Evolutionary conservation across 140 eudicot genomes (phyloP).

Genomic region (Senecio squalidus): DNA sequence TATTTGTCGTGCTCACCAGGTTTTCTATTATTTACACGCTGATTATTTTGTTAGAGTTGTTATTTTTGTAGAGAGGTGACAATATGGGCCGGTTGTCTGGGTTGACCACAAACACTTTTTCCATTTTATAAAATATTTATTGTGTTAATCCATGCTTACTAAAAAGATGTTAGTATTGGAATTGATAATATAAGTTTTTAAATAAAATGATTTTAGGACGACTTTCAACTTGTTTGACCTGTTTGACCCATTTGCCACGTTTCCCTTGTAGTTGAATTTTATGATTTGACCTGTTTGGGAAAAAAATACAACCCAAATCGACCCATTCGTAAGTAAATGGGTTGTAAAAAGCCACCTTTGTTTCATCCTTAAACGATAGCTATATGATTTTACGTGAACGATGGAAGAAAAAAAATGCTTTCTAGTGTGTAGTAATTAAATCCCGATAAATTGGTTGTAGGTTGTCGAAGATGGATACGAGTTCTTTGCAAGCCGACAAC

Average conservation of each 20-base stretch:
- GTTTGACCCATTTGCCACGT: too few relatives aligned
- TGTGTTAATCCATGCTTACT: too few relatives aligned
- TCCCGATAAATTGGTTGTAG: constrained; percentile 15
- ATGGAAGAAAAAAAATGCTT: not conserved
- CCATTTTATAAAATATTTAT: too few relatives aligned
- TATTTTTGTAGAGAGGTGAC: not conserved
- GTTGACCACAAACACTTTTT: too few relatives aligned
- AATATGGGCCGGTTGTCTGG: not conserved
- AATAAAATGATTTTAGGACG: too few relatives aligned
- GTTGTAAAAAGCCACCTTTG: not conserved
- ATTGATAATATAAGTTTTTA: too few relatives aligned
- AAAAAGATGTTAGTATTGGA: too few relatives aligned
- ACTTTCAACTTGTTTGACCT: too few relatives aligned
- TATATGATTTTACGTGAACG: not conserved
- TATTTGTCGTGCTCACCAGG: constrained; percentile 66
- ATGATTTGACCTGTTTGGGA: not conserved
- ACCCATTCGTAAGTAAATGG: not conserved
- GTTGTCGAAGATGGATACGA: constrained; percentile 65
- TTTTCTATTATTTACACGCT: constrained; percentile 1
- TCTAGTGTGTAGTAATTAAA: not conserved
- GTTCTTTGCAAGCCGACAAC: constrained; percentile 55
- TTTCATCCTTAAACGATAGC: too few relatives aligned
- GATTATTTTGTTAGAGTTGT: not conserved
- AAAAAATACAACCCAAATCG: not conserved
- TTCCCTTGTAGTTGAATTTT: not conserved